Conservation (phyloP, 2,329 filamentous ascomycete species). For the Aspergillus tamarii region DNA sequence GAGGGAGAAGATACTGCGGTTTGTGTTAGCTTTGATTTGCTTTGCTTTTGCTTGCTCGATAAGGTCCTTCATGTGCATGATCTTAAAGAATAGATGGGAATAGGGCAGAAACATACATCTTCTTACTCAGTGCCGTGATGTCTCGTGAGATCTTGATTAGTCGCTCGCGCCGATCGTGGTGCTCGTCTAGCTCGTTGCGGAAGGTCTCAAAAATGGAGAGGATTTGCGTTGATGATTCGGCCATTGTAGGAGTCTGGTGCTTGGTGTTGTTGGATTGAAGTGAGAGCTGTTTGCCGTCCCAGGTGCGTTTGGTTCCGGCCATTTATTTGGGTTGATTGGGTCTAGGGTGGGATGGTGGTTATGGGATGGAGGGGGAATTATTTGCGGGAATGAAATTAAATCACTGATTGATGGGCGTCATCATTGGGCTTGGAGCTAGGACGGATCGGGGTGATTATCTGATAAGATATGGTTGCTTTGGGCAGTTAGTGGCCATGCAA, state of each 20-base stretch:
- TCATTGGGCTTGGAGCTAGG: slow-evolving; percentile 2
- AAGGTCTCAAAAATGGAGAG: slow-evolving; percentile 81
- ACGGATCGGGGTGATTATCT: slow-evolving; percentile 14
- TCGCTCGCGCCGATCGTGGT: slow-evolving; percentile 88
- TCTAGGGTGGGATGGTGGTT: not conserved
- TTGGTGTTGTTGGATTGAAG: not conserved
- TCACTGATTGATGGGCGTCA: not conserved
- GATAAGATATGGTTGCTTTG: slow-evolving; percentile 10
- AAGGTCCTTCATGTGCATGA: not conserved
- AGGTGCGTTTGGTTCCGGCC: slow-evolving; percentile 44
- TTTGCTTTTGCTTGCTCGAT: slow-evolving; percentile 5
- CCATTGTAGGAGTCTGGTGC: slow-evolving; percentile 14
- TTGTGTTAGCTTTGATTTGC: slow-evolving; percentile 8
- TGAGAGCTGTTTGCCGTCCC: slow-evolving; percentile 38
- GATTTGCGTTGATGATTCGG: slow-evolving; percentile 41
- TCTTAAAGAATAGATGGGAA: not conserved
- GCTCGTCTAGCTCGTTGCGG: slow-evolving; percentile 85
- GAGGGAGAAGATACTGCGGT: slow-evolving; percentile 76
- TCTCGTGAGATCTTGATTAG: slow-evolving; percentile 90
- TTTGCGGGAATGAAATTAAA: not conserved
- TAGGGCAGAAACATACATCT: slow-evolving; percentile 67
- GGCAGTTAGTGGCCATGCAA: not conserved
- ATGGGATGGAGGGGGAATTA: not conserved
- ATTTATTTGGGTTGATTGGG: slow-evolving; percentile 14
- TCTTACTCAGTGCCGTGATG: slow-evolving; percentile 93